phyloP scores from a whole-genome alignment of 352 stramenopile genomes.

The Pythium rishiriense region DNA sequence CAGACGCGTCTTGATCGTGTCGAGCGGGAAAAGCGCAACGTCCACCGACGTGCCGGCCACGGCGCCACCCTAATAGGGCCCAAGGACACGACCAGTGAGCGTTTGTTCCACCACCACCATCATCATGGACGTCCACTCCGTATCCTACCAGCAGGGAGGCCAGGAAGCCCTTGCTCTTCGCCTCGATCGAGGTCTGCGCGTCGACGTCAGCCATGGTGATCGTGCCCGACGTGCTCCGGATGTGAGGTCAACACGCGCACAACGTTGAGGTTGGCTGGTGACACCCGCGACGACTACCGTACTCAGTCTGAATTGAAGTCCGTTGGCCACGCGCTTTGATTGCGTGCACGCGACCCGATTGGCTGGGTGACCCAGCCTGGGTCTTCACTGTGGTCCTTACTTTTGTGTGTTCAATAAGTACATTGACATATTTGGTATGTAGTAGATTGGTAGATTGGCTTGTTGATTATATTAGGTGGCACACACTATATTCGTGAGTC shows the following conservation, averaged over 20 bases:
- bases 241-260: conserved; percentile 18
- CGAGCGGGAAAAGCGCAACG: conserved; percentile 97
- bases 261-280: conserved; percentile 2
- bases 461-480: conserved; percentile 14
- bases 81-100: conserved; percentile 2
- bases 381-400: conserved; percentile 8
- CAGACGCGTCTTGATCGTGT: conserved; percentile 98
- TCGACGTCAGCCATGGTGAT: conserved; percentile 30
- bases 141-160: conserved; percentile 54
- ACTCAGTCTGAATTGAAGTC: conserved; percentile 6
- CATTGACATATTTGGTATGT: not conserved
- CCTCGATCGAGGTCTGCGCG: conserved; percentile 22
- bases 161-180: conserved; percentile 63
- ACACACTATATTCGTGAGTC: conserved; percentile 12
- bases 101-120: conserved; percentile 8
- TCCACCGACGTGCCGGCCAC: conserved; percentile 97
- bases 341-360: conserved; percentile 12
- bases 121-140: not conserved
- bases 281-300: conserved; percentile 19
- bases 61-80: conserved; percentile 85
- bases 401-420: conserved; percentile 2
- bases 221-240: conserved; percentile 5
- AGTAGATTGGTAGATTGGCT: not conserved
- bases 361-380: too few relatives aligned
- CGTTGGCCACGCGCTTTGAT: conserved; percentile 5